Evolutionary conservation across 305 asterid genomes (phyloP).

Genomic region (Ajuga reptans): DNA sequence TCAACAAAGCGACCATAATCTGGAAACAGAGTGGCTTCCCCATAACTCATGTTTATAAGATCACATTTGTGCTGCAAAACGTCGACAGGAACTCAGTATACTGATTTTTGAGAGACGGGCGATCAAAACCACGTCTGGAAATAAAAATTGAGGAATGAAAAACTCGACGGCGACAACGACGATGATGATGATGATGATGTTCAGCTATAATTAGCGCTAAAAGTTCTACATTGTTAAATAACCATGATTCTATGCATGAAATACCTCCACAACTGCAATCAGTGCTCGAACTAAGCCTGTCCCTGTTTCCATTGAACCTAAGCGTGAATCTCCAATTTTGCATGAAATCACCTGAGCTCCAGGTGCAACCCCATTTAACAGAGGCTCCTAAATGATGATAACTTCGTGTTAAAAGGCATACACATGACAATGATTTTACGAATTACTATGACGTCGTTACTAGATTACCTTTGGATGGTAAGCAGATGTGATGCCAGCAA

Average conservation of each 20-base stretch:
- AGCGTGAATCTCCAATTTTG: constrained; percentile 94
- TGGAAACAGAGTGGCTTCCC: constrained; percentile 81
- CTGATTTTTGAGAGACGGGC: background rate
- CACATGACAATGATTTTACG: background rate
- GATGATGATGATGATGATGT: no score
- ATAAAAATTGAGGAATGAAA: background rate
- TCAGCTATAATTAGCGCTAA: background rate
- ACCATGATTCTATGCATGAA: constrained; percentile 13
- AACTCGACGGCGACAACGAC: no score
- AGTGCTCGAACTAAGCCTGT: constrained; percentile 93
- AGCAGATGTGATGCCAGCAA: constrained; percentile 96
- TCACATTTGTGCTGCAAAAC: constrained; percentile 87
- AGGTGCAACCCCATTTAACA: constrained; percentile 97
- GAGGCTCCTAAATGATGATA: constrained; percentile 61
- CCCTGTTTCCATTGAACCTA: constrained; percentile 98
- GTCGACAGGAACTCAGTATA: constrained; percentile 21
- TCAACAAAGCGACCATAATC: constrained; percentile 97
- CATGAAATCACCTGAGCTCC: constrained; percentile 97
- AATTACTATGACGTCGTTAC: constrained; percentile 2
- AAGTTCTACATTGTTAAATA: constrained; percentile 7
- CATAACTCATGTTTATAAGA: constrained; percentile 96
- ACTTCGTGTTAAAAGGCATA: constrained; percentile 14
- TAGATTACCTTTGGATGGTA: constrained; percentile 70
- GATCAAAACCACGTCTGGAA: constrained; percentile 1
- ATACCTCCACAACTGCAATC: constrained; percentile 94